Evolutionary conservation across 257 asterid genomes (phyloP).

Genomic region (Eucommia ulmoides): DNA sequence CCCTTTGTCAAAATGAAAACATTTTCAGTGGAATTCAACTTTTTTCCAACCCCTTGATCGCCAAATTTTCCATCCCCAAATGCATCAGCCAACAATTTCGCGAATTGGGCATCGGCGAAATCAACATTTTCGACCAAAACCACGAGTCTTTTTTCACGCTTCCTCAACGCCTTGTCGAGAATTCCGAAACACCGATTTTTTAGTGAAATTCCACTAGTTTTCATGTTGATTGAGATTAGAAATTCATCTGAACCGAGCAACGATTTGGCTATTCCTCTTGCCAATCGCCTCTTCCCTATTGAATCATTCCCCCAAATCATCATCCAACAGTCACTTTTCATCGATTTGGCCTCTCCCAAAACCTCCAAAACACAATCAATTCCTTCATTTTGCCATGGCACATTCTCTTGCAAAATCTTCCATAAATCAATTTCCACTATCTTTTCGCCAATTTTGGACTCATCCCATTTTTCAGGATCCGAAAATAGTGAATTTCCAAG

Average conservation of each 20-base stretch:
- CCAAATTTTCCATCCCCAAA: constrained; percentile 18
- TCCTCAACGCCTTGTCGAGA: constrained; percentile 34
- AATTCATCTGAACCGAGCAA: constrained; percentile 48
- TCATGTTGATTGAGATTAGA: constrained; percentile 33
- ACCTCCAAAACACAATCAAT: constrained; percentile 35
- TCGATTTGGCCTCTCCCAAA: constrained; percentile 14
- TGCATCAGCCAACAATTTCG: constrained; percentile 27
- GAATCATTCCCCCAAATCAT: constrained; percentile 57
- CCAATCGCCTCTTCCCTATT: constrained; percentile 46
- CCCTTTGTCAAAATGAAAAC: constrained; percentile 37
- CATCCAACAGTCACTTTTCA: constrained; percentile 25
- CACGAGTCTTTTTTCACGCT: constrained; percentile 31
- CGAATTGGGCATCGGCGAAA: constrained; percentile 35
- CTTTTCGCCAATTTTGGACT: background rate
- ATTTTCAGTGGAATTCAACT: constrained; percentile 10
- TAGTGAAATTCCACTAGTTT: constrained; percentile 10
- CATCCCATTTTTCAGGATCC: constrained; percentile 9
- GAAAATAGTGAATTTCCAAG: constrained; percentile 40
- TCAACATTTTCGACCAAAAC: constrained; percentile 49
- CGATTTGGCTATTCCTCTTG: constrained; percentile 36
- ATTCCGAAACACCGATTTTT: constrained; percentile 13
- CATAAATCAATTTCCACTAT: background rate
- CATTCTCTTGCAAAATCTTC: constrained; percentile 29
- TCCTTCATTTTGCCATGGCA: constrained; percentile 64
- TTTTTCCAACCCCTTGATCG: background rate